These are phyloP conservation scores for Lactuca sativa DNA, from an alignment of 129 eudicot genomes.

Conservation along the genomic window DNA sequence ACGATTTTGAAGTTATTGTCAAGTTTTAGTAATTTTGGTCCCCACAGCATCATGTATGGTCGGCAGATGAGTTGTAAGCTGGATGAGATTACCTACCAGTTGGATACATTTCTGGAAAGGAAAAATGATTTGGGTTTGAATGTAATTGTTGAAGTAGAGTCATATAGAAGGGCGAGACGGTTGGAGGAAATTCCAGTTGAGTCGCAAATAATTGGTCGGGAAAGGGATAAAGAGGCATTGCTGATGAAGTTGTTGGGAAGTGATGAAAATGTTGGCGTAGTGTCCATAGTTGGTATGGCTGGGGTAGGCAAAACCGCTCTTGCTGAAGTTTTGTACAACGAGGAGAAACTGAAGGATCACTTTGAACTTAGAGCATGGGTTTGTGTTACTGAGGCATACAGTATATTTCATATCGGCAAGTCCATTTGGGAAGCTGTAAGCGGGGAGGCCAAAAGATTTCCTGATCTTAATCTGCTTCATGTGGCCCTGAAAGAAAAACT, in stretches of 20 bases:
- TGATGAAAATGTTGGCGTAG: slow-evolving; percentile 23
- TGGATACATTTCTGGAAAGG: too few relatives aligned
- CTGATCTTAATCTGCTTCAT: slow-evolving; percentile 25
- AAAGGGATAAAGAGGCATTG: too few relatives aligned
- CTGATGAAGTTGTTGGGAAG: slow-evolving; percentile 21
- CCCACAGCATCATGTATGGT: too few relatives aligned
- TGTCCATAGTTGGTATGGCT: slow-evolving; percentile 57
- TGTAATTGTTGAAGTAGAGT: too few relatives aligned
- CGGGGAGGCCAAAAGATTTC: slow-evolving; percentile 19
- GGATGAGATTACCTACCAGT: too few relatives aligned
- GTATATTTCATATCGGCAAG: slow-evolving; percentile 32
- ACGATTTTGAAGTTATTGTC: too few relatives aligned
- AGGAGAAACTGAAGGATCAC: neutral
- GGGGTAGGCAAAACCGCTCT: slow-evolving; percentile 78
- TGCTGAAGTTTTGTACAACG: slow-evolving; percentile 42
- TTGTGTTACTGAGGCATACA: slow-evolving; percentile 49
- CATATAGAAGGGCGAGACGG: neutral
- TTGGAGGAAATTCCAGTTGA: too few relatives aligned
- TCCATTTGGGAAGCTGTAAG: slow-evolving; percentile 43
- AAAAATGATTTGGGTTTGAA: too few relatives aligned
- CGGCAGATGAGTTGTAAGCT: too few relatives aligned
- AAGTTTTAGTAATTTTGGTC: too few relatives aligned
- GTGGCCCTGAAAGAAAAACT: slow-evolving; percentile 28
- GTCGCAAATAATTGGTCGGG: too few relatives aligned
- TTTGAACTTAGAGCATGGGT: slow-evolving; percentile 50